These are phyloP conservation scores for Barbarea vulgaris DNA, from an alignment of 345 rosid species.

Conservation along the genomic window DNA sequence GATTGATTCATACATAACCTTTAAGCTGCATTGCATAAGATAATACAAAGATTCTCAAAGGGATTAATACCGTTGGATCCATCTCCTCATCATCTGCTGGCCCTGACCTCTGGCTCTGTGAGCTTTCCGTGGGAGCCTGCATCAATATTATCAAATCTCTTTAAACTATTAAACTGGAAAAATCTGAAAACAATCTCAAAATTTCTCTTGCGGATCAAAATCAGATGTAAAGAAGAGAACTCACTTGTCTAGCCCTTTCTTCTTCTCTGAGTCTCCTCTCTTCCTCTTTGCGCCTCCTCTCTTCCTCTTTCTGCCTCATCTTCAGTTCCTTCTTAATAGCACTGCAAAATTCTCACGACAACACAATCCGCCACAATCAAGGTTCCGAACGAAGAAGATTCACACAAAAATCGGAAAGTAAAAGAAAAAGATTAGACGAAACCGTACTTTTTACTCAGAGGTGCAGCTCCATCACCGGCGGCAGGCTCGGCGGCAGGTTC, in stretches of 20 bases:
- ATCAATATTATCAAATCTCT: neutral
- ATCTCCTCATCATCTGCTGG: conserved; percentile 92
- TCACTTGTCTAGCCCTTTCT: conserved; percentile 49
- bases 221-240: neutral
- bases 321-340: conserved; percentile 85
- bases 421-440: neutral
- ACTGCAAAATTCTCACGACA: conserved; percentile 44
- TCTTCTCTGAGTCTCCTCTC: conserved; percentile 78
- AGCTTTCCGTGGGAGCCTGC: conserved; percentile 24
- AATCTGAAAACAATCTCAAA: neutral
- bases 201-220: neutral
- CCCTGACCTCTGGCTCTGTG: conserved; percentile 26
- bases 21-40: conserved; percentile 7
- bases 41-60: neutral
- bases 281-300: conserved; percentile 70
- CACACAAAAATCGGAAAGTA: neutral
- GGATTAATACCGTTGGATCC: conserved; percentile 78
- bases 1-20: neutral
- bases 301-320: conserved; percentile 80
- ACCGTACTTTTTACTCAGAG: conserved; percentile 78
- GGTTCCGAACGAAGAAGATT: neutral
- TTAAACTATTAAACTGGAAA: neutral
- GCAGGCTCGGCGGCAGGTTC: neutral
- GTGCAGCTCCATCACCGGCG: conserved; percentile 44
- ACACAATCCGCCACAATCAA: conserved; percentile 1